Percentiles rank a stretch among this genome's conserved stretches.
Evolutionary conservation across 768 basidiomycete species (phyloP).

Genomic region (Tylopilus intermedius): DNA sequence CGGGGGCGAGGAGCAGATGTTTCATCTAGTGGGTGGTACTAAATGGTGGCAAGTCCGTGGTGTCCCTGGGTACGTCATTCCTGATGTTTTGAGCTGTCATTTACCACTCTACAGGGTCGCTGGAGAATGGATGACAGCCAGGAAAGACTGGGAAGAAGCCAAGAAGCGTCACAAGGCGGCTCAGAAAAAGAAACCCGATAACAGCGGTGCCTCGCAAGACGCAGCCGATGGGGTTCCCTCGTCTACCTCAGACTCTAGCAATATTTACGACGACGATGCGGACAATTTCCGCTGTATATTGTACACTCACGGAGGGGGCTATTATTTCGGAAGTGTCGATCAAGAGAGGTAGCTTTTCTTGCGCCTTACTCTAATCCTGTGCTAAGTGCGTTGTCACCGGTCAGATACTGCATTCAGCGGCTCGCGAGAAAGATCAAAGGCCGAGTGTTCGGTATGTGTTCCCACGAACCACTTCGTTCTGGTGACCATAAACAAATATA

Average conservation of each 20-base stretch:
- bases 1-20: slow-evolving; percentile 74
- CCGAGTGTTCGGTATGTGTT: slow-evolving; percentile 65
- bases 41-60: slow-evolving; percentile 99
- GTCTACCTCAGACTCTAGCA: slow-evolving; percentile 29
- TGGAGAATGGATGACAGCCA: slow-evolving; percentile 83
- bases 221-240: slow-evolving; percentile 13
- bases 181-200: slow-evolving; percentile 29
- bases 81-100: slow-evolving; percentile 13
- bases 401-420: slow-evolving; percentile 70
- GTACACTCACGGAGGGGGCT: slow-evolving; percentile 80
- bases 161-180: slow-evolving; percentile 52
- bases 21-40: slow-evolving; percentile 74
- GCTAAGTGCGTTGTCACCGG: slow-evolving; percentile 1
- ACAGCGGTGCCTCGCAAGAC: slow-evolving; percentile 8
- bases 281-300: slow-evolving; percentile 82
- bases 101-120: slow-evolving; percentile 50
- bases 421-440: slow-evolving; percentile 91
- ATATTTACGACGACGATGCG: slow-evolving; percentile 62
- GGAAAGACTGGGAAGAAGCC: slow-evolving; percentile 75
- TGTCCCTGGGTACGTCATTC: slow-evolving; percentile 57
- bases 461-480: not conserved
- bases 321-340: slow-evolving; percentile 78
- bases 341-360: slow-evolving; percentile 52
- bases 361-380: slow-evolving; percentile 1
- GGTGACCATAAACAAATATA: slow-evolving; percentile 28